Conservation (phyloP, 148 eudicot species). For the Cornus suecica region DNA sequence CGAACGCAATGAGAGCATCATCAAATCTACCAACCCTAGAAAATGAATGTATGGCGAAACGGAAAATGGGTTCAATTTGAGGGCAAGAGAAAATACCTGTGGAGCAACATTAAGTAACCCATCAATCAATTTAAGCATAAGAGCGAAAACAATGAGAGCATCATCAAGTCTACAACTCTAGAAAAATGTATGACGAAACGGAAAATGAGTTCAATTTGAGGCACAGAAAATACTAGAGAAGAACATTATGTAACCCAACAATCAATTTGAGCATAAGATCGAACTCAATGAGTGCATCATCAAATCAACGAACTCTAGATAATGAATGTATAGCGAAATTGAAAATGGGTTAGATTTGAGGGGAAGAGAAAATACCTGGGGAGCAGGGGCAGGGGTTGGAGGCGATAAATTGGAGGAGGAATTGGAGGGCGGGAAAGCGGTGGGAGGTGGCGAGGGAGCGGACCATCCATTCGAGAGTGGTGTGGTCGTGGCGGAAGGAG, state of each 20-base stretch:
- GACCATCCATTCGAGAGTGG: constrained; percentile 78
- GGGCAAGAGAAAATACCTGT: constrained; percentile 88
- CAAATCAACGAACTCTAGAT: constrained; percentile 55
- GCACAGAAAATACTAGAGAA: constrained; percentile 80
- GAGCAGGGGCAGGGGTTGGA: constrained; percentile 87
- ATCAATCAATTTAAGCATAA: constrained; percentile 71
- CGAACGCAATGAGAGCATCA: constrained; percentile 63
- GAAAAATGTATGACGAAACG: constrained; percentile 61
- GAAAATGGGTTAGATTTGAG: constrained; percentile 68
- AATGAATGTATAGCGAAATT: constrained; percentile 66
- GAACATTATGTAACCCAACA: constrained; percentile 75
- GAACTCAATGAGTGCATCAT: constrained; percentile 61
- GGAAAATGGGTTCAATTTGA: constrained; percentile 66
- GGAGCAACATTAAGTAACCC: constrained; percentile 68
- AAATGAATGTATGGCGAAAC: constrained; percentile 65
- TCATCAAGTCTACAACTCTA: constrained; percentile 57
- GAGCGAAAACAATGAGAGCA: constrained; percentile 56
- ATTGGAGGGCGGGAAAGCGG: constrained; percentile 54
- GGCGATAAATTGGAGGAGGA: constrained; percentile 50
- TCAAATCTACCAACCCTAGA: constrained; percentile 57
- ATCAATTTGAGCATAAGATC: constrained; percentile 63
- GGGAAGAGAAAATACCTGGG: constrained; percentile 79
- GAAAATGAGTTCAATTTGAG: constrained; percentile 68
- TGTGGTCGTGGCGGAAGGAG: constrained; percentile 81
- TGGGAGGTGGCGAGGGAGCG: constrained; percentile 65